Evolutionary conservation across 495 filamentous ascomycete genomes (phyloP).

Genomic region (Aspergillus campestris): DNA sequence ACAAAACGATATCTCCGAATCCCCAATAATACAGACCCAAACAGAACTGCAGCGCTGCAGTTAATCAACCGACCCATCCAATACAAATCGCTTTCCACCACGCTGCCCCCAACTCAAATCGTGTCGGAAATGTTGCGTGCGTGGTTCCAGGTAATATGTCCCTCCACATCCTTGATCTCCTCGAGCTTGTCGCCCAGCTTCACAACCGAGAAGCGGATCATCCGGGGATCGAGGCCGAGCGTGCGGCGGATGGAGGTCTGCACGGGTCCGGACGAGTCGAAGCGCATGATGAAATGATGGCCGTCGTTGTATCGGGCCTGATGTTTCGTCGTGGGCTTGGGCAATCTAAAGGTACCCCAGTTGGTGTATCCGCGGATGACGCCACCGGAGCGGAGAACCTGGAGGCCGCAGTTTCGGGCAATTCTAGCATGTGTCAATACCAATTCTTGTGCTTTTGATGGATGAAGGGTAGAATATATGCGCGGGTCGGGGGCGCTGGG

Average conservation of each 20-base stretch:
- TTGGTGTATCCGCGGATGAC: constrained; percentile 88
- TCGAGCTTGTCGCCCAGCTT: constrained; percentile 76
- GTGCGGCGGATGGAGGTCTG: constrained; percentile 67
- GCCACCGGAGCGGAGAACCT: constrained; percentile 77
- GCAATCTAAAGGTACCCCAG: constrained; percentile 86
- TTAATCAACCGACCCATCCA: no score
- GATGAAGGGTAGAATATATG: neutral
- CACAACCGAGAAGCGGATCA: constrained; percentile 79
- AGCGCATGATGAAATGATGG: constrained; percentile 97
- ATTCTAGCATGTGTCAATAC: constrained; percentile 45
- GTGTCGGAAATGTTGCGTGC: constrained; percentile 20
- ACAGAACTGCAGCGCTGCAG: no score
- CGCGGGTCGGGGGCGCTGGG: constrained; percentile 1
- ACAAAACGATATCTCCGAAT: constrained; percentile 21
- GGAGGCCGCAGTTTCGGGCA: constrained; percentile 72
- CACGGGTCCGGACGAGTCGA: constrained; percentile 62
- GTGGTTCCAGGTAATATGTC: constrained; percentile 52
- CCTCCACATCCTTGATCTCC: constrained; percentile 54
- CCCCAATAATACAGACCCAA: constrained; percentile 23
- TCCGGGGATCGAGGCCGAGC: constrained; percentile 78
- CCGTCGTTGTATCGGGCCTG: constrained; percentile 72
- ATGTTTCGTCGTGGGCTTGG: constrained; percentile 62
- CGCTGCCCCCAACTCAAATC: constrained; percentile 8
- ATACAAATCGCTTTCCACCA: no score
- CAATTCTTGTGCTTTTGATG: constrained; percentile 2